Base-by-base conservation (phyloP, 2,329 filamentous ascomycete species). In the Malbranchea zuffiana region DNA sequence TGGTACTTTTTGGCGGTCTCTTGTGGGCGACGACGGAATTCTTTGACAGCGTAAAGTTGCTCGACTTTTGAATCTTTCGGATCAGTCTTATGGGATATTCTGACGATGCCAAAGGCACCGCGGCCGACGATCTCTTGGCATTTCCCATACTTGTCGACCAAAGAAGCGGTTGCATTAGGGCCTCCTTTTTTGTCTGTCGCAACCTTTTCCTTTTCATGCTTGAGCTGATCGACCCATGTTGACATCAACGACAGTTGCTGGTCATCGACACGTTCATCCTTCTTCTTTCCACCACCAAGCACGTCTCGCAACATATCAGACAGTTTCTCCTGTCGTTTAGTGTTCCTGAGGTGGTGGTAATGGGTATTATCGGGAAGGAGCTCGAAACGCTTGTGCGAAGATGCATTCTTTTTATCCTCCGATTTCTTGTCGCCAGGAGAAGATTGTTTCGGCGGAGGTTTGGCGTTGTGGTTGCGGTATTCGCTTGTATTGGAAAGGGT, bases 1-100 rank as follows among this genome's bases (percentile, higher is more conserved):
- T 90, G 92, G 60, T 96, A 98, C 57, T 93, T 93, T 66, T 94
- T 94, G 50, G 87, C 80, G 10, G 85, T 93, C 62, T 98, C 90
- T 51, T 94, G 85, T 1, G 88, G 87, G 32, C 87, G 76, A 46
- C 88, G 82, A 41, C 88, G 84, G 65, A 98, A 98, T 61, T 98
- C 90, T 64, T 98, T 98, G 55, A 98, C 88, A 24, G 90, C 90
- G 54, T 90, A 98, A 6, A 98, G 72, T 64, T 92, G 87, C 63
- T 96, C 90, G 40, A 72, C 68, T 50, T 74, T 78, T 19, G 70
- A 71, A 49, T 85, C 81, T 51, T 79, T 82, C 10, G 85, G 82
- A 43, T 92, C 73, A 43, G 85, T 80, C 65, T 98, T 98, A 73
- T 96, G 90, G 11, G 88, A 94, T 60, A 96, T 94, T 43, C 90